Conservation (phyloP, 164 flowering plant genomes). For the Umbilicus rupestris region DNA sequence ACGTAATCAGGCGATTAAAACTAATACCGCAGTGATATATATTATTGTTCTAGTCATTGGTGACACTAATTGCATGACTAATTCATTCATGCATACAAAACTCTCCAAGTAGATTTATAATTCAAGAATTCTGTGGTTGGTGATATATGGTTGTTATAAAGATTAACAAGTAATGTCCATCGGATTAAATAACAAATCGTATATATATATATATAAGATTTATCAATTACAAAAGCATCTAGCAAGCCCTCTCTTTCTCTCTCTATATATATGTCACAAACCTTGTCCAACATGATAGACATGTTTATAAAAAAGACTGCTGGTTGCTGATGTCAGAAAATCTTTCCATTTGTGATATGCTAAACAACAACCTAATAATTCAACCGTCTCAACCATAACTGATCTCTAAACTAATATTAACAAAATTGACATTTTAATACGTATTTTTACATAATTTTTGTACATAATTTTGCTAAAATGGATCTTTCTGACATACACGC, state of each 20-base stretch:
- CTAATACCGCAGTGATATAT: background rate
- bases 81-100: background rate
- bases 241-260: background rate
- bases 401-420: no score
- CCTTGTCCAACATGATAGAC: background rate
- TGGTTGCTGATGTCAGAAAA: background rate
- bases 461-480: no score
- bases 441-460: no score
- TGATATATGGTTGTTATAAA: background rate
- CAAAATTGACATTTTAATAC: no score
- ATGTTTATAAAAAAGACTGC: background rate
- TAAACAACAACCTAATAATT: constrained; percentile 1
- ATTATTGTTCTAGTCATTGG: background rate
- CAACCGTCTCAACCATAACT: no score
- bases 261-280: background rate
- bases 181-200: background rate
- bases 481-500: no score
- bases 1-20: background rate
- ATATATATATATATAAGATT: background rate
- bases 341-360: constrained; percentile 1
- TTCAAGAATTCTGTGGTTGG: background rate
- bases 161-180: background rate
- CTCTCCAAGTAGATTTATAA: background rate
- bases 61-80: background rate
- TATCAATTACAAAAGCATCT: background rate